phyloP scores from a whole-genome alignment of 805 yeast genomes.

The Candida pini region DNA sequence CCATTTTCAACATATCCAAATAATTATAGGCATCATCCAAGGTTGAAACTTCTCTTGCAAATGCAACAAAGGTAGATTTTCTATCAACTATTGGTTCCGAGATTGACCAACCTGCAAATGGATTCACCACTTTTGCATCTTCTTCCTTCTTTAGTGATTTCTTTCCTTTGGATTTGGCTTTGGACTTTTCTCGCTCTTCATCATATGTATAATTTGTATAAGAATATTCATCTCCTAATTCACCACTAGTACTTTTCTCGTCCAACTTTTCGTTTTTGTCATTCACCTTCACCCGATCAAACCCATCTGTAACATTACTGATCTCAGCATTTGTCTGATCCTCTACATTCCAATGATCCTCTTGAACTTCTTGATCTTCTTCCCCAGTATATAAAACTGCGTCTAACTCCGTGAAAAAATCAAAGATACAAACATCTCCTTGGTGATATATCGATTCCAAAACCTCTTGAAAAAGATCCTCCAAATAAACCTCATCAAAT shows the following conservation, averaged over 20 bases:
- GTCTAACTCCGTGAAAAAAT: slow-evolving; percentile 63
- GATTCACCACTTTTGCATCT: slow-evolving; percentile 29
- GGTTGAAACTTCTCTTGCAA: slow-evolving; percentile 54
- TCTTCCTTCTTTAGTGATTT: slow-evolving; percentile 2
- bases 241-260: slow-evolving; percentile 1
- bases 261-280: slow-evolving; percentile 3
- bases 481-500: slow-evolving; percentile 43
- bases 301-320: slow-evolving; percentile 1
- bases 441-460: slow-evolving; percentile 45
- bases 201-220: slow-evolving; percentile 19
- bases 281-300: slow-evolving; percentile 3
- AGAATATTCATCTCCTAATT: slow-evolving; percentile 2
- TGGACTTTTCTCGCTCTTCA: slow-evolving; percentile 24
- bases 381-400: slow-evolving; percentile 39
- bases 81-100: slow-evolving; percentile 80
- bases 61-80: slow-evolving; percentile 80
- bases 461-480: slow-evolving; percentile 41
- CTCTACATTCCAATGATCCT: slow-evolving; percentile 20
- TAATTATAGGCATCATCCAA: slow-evolving; percentile 61
- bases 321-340: slow-evolving; percentile 5
- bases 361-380: slow-evolving; percentile 21
- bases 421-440: slow-evolving; percentile 77
- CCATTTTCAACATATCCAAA: slow-evolving; percentile 50
- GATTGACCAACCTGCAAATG: slow-evolving; percentile 65
- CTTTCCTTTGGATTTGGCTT: slow-evolving; percentile 7